Conservation (phyloP, 768 basidiomycete genomes). For the Suillus sp. region DNA sequence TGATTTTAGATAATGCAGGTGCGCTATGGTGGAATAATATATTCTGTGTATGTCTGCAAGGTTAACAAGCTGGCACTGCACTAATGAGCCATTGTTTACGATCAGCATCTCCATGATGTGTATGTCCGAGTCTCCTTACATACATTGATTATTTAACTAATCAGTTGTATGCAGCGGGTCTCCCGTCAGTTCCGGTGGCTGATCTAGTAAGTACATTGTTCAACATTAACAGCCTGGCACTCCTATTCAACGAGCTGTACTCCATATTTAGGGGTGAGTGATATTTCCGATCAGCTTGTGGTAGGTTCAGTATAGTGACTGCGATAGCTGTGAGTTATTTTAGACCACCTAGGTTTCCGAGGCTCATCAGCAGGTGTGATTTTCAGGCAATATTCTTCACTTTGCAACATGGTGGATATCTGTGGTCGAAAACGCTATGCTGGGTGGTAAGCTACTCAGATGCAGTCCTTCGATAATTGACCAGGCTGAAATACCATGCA, state of each 20-base stretch:
- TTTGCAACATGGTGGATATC: background rate
- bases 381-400: background rate
- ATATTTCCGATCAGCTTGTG: background rate
- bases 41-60: background rate
- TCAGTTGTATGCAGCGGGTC: background rate
- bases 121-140: background rate
- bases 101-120: background rate
- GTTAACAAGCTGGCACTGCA: background rate
- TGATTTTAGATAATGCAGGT: background rate
- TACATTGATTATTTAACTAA: background rate
- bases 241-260: background rate
- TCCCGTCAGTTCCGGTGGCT: background rate
- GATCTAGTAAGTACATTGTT: background rate
- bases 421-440: background rate
- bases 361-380: background rate
- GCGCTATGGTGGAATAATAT: background rate
- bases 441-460: background rate
- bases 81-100: background rate
- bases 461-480: background rate
- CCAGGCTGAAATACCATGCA: background rate
- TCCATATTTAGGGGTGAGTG: background rate
- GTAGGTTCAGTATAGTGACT: background rate
- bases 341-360: background rate
- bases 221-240: too few relatives aligned
- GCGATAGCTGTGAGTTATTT: background rate